Conservation (phyloP, 2,329 filamentous ascomycete genomes). For the Erysiphe neolycopersici region DNA sequence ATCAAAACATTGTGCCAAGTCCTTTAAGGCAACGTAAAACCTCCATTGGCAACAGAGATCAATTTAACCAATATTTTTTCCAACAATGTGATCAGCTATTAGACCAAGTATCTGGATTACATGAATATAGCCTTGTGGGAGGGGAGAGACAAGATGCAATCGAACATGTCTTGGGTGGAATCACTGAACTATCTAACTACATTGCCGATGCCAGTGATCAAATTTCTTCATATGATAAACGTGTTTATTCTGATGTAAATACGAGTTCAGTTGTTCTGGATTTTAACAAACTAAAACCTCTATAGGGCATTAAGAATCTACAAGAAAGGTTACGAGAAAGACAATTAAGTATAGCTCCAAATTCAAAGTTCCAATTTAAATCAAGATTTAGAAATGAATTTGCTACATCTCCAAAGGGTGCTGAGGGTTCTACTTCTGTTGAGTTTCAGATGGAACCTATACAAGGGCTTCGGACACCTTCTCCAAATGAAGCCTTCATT, state of each 20-base stretch:
- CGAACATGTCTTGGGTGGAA: conserved; percentile 53
- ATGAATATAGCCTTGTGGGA: conserved; percentile 31
- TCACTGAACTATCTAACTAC: conserved; percentile 56
- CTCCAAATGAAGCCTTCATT: conserved; percentile 13
- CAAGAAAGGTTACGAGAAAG: conserved; percentile 52
- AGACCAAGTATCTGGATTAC: conserved; percentile 44
- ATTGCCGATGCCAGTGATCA: conserved; percentile 63
- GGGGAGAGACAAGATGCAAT: conserved; percentile 59
- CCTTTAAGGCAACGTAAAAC: not conserved
- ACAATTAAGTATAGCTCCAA: conserved; percentile 40
- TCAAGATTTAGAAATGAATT: conserved; percentile 23
- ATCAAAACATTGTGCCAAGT: too few species aligned
- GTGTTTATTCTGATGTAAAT: conserved; percentile 51
- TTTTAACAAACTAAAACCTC: not conserved
- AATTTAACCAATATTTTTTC: conserved; percentile 67
- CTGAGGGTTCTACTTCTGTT: not conserved
- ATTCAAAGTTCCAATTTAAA: conserved; percentile 66
- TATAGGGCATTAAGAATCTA: conserved; percentile 45
- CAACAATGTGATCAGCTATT: conserved; percentile 44
- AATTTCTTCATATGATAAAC: conserved; percentile 71
- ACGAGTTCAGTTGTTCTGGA: not conserved
- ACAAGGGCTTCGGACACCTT: conserved; percentile 3
- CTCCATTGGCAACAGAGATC: conserved; percentile 28
- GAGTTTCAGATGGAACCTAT: not conserved
- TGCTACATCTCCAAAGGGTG: conserved; percentile 19